Evolutionary conservation across 176 grass and related monocot genomes (phyloP).

Genomic region (Carex myosuroides): DNA sequence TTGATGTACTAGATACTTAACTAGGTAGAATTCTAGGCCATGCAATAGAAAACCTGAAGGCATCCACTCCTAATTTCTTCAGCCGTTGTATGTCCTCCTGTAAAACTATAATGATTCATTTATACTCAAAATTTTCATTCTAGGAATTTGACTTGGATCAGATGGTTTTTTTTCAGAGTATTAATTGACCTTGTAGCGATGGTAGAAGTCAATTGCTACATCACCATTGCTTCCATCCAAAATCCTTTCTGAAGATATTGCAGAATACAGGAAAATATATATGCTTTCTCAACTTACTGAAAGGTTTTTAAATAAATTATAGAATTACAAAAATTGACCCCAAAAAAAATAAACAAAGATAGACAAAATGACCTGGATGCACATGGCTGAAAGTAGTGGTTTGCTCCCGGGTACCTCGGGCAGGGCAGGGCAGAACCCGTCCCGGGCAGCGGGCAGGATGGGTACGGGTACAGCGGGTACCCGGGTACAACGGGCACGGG

Average conservation of each 20-base stretch:
- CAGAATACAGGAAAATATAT: not conserved
- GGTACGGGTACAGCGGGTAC: no score
- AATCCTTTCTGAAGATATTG: conserved; percentile 41
- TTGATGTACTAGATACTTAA: not conserved
- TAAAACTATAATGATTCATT: not conserved
- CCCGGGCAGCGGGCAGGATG: no score
- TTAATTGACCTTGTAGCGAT: conserved; percentile 49
- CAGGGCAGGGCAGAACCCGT: no score
- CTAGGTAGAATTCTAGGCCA: conserved; percentile 21
- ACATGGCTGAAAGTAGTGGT: conserved; percentile 37
- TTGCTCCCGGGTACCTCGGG: no score
- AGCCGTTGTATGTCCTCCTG: conserved; percentile 23
- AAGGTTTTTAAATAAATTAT: not conserved
- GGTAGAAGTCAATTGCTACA: conserved; percentile 48
- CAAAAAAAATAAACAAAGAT: not conserved
- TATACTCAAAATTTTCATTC: not conserved
- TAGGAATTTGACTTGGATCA: not conserved
- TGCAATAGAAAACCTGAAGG: conserved; percentile 19
- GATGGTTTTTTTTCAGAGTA: not conserved
- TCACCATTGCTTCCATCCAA: conserved; percentile 39
- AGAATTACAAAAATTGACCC: not conserved
- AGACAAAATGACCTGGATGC: conserved; percentile 25
- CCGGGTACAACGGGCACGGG: no score
- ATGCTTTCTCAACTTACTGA: not conserved
- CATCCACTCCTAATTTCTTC: conserved; percentile 8